These are phyloP conservation scores for Xylaria flabelliformis DNA, from an alignment of 495 filamentous ascomycete species.

Conservation along the genomic window DNA sequence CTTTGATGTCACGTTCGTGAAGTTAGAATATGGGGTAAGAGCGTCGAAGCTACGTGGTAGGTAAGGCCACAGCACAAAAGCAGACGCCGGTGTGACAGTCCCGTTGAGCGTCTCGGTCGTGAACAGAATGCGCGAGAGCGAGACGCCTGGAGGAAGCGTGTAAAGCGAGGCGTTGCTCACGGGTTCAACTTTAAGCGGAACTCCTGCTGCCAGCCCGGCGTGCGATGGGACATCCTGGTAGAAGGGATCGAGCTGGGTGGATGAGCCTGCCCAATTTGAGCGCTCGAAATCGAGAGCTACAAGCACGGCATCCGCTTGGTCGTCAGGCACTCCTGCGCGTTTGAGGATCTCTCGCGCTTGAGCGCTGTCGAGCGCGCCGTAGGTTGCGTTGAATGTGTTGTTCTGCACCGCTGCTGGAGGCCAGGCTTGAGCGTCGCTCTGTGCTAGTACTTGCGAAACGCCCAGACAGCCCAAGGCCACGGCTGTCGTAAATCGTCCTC, in stretches of 20 bases:
- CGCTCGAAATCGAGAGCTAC: constrained; percentile 9
- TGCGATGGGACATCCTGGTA: constrained; percentile 31
- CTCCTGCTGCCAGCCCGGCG: not conserved
- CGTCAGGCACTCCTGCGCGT: not conserved
- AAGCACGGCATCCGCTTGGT: not conserved
- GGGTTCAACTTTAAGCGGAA: not conserved
- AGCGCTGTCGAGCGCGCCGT: not conserved
- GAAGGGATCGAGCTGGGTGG: constrained; percentile 9
- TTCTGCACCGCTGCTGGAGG: not conserved
- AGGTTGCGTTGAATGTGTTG: not conserved
- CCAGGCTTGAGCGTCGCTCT: not conserved
- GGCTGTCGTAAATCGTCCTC: not conserved
- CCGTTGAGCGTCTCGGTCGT: constrained; percentile 48
- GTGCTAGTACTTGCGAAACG: not conserved
- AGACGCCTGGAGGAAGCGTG: not conserved
- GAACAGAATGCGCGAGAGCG: constrained; percentile 52
- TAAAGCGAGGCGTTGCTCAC: not conserved
- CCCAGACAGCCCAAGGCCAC: not conserved
- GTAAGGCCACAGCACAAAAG: constrained; percentile 57
- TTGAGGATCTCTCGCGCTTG: not conserved
- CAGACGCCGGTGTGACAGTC: constrained; percentile 50
- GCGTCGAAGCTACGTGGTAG: constrained; percentile 25
- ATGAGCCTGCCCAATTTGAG: constrained; percentile 8
- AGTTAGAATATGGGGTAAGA: not conserved
- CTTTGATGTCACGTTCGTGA: not conserved